A percentile compares a stretch with the other conserved stretches of the same genome.
These are phyloP conservation scores for Cladosporium phlei DNA, from an alignment of 2,329 filamentous ascomycete species.

Conservation along the genomic window DNA sequence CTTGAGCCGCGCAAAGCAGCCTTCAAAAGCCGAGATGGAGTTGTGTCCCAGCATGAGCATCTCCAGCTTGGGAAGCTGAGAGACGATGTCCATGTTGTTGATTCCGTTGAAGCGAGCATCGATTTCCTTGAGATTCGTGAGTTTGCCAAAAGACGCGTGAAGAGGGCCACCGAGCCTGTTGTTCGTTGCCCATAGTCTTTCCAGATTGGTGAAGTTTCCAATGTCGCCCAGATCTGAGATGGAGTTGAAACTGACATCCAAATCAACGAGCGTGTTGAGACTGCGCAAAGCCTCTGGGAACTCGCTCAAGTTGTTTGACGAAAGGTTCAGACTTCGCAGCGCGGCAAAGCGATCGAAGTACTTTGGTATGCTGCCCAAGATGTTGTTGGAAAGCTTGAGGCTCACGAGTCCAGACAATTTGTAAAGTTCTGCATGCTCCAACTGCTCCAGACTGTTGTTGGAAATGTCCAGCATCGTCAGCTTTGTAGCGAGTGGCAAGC, in stretches of 20 bases:
- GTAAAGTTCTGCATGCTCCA: conserved; percentile 79
- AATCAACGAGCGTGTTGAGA: conserved; percentile 76
- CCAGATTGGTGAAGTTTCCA: conserved; percentile 71
- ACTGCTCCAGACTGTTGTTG: conserved; percentile 83
- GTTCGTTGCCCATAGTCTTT: conserved; percentile 92
- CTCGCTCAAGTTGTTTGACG: conserved; percentile 81
- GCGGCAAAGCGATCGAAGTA: conserved; percentile 79
- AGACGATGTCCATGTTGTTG: conserved; percentile 80
- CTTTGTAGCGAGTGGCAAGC: conserved; percentile 72
- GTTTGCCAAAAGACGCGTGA: conserved; percentile 62
- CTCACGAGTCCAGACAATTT: conserved; percentile 73
- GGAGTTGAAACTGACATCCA: conserved; percentile 95
- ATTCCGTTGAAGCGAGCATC: conserved; percentile 93
- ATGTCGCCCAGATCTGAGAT: conserved; percentile 77
- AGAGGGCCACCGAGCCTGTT: conserved; percentile 77
- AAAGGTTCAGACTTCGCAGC: conserved; percentile 80
- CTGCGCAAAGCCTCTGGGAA: conserved; percentile 84
- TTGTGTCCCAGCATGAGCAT: conserved; percentile 90
- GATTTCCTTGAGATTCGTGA: conserved; percentile 78
- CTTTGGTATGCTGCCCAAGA: conserved; percentile 68
- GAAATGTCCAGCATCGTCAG: conserved; percentile 90
- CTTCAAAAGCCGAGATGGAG: conserved; percentile 80
- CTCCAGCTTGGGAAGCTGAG: conserved; percentile 78
- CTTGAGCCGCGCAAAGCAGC: conserved; percentile 78
- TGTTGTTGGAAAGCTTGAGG: conserved; percentile 90